Percentiles rank a stretch among this genome's conserved stretches.
Conservation (phyloP, 805 yeast species). For the Candida tallmaniae region DNA sequence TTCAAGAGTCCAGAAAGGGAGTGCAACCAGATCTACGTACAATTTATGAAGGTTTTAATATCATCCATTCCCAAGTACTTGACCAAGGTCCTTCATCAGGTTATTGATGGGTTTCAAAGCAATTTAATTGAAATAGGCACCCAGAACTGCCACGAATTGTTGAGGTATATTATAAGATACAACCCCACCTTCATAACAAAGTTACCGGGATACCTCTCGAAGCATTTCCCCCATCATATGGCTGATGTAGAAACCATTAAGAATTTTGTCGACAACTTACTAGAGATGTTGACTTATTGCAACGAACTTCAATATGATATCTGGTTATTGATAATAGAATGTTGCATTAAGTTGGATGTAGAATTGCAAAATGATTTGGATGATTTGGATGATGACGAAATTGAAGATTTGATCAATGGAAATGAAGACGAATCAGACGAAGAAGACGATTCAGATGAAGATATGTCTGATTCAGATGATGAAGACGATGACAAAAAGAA, state of each 20-base stretch:
- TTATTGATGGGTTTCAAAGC: constrained; percentile 50
- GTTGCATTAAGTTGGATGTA: constrained; percentile 81
- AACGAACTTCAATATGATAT: constrained; percentile 67
- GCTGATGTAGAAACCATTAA: constrained; percentile 49
- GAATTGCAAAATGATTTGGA: constrained; percentile 87
- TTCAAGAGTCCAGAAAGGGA: constrained; percentile 35
- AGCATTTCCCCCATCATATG: constrained; percentile 72
- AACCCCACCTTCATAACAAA: constrained; percentile 78
- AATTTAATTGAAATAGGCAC: constrained; percentile 8
- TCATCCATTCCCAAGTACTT: constrained; percentile 89
- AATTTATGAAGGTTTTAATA: constrained; percentile 72
- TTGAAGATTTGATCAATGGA: constrained; percentile 46
- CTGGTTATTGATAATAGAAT: constrained; percentile 80
- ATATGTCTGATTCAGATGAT: constrained; percentile 17
- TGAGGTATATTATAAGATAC: constrained; percentile 59
- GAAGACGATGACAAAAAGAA: constrained; percentile 32
- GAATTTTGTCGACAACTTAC: constrained; percentile 62
- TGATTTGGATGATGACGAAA: constrained; percentile 68
- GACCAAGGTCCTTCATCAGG: constrained; percentile 66
- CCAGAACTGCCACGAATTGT: constrained; percentile 52
- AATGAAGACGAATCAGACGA: constrained; percentile 31
- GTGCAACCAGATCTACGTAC: constrained; percentile 43
- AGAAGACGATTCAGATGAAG: constrained; percentile 35
- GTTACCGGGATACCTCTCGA: constrained; percentile 54
- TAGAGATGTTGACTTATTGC: constrained; percentile 61